A percentile compares a stretch with the other conserved stretches of the same genome.
Evolutionary conservation across 2,329 filamentous ascomycete genomes (phyloP).

Genomic region (Beauveria pseudobassiana): DNA sequence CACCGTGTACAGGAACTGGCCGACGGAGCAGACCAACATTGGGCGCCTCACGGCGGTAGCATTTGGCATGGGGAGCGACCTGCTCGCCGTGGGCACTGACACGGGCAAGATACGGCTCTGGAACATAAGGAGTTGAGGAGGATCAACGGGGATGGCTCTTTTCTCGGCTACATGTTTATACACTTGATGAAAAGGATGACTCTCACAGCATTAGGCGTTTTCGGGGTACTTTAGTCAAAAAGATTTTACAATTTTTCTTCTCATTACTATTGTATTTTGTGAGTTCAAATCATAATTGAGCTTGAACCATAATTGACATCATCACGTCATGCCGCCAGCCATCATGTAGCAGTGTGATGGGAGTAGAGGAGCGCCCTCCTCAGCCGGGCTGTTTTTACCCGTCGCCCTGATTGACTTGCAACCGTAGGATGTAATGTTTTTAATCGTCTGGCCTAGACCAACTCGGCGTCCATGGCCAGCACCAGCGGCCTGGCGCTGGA

Average conservation of each 20-base stretch:
- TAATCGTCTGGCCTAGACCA: constrained; percentile 36
- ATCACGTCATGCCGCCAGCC: neutral
- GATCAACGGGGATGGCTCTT: neutral
- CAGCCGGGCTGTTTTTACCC: neutral
- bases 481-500: constrained; percentile 62
- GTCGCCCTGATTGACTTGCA: neutral
- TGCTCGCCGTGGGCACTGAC: constrained; percentile 84
- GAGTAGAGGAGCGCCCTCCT: neutral
- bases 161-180: neutral
- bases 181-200: neutral
- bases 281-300: neutral
- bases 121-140: constrained; percentile 64
- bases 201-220: constrained; percentile 10
- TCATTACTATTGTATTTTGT: neutral
- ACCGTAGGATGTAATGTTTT: neutral
- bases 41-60: constrained; percentile 73
- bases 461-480: constrained; percentile 47
- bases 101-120: constrained; percentile 81
- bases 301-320: neutral
- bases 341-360: neutral
- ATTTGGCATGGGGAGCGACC: constrained; percentile 55
- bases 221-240: neutral
- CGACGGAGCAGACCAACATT: constrained; percentile 80
- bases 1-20: constrained; percentile 96
- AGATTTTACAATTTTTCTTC: neutral